Percentiles rank a stretch among this genome's conserved stretches.
phyloP scores from a whole-genome alignment of 2,329 filamentous ascomycete genomes.

The Exophiala mesophila region DNA sequence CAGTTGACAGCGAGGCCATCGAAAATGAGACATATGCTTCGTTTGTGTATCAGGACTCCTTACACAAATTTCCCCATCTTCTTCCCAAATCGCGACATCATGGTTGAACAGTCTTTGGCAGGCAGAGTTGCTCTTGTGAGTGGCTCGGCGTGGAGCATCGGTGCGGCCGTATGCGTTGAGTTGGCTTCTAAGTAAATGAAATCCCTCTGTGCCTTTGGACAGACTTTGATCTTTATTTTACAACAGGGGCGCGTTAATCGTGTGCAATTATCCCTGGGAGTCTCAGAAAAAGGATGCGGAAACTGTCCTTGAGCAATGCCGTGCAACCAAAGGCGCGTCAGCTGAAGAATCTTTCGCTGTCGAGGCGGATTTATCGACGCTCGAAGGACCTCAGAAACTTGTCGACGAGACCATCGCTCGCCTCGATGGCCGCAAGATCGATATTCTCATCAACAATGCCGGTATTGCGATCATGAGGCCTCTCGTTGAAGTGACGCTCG shows the following conservation, averaged over 20 bases:
- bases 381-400: conserved; percentile 2
- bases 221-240: no score
- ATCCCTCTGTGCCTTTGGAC: no score
- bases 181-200: conserved; percentile 34
- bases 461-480: conserved; percentile 4
- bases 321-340: conserved; percentile 21
- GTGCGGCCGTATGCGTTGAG: conserved; percentile 44
- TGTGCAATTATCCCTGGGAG: conserved; percentile 47
- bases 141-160: conserved; percentile 48
- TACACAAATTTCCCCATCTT: no score
- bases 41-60: no score
- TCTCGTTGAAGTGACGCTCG: conserved; percentile 34
- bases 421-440: conserved; percentile 4
- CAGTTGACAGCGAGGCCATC: no score
- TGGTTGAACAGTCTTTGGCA: conserved; percentile 9
- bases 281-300: conserved; percentile 27
- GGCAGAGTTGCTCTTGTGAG: conserved; percentile 42
- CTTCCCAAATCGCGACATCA: no score
- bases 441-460: conserved; percentile 16
- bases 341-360: not conserved
- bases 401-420: conserved; percentile 6
- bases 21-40: no score
- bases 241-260: conserved; percentile 39
- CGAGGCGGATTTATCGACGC: conserved; percentile 4
- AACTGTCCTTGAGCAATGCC: conserved; percentile 36